phyloP scores from a whole-genome alignment of 805 yeast genomes.

The Candida maesae region DNA sequence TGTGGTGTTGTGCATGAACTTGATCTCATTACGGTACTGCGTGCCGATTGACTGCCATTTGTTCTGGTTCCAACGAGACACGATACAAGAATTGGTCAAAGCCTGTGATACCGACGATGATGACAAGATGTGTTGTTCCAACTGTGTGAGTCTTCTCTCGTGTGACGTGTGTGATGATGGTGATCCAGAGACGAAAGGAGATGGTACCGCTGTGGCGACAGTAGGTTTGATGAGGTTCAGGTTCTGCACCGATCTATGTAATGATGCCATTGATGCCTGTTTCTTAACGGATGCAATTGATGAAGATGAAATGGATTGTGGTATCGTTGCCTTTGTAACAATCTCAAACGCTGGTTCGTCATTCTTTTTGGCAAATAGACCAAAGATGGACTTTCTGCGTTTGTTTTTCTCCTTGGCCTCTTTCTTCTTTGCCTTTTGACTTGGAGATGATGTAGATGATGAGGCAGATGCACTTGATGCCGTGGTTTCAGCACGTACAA shows the following conservation, averaged over 20 bases:
- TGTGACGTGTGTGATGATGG: background rate
- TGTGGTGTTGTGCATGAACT: slow-evolving; percentile 15
- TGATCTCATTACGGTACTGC: slow-evolving; percentile 14
- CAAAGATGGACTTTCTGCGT: slow-evolving; percentile 25
- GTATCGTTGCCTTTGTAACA: slow-evolving; percentile 15
- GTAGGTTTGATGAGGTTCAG: slow-evolving; percentile 1
- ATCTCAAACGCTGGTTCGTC: slow-evolving; percentile 25
- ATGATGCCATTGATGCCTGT: slow-evolving; percentile 12
- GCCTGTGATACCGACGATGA: slow-evolving; percentile 6
- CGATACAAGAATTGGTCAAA: slow-evolving; percentile 15
- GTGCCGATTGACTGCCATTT: slow-evolving; percentile 23
- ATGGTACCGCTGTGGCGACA: slow-evolving; percentile 2
- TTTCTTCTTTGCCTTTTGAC: slow-evolving; percentile 1
- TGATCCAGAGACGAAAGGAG: slow-evolving; percentile 5
- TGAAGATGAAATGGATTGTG: background rate
- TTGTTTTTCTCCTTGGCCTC: slow-evolving; percentile 13
- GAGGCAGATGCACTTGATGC: background rate
- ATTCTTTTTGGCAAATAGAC: slow-evolving; percentile 18
- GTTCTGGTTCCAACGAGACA: slow-evolving; percentile 23
- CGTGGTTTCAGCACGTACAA: background rate
- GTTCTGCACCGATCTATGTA: slow-evolving; percentile 9
- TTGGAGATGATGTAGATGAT: background rate
- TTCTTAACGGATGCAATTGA: slow-evolving; percentile 1
- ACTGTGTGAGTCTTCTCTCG: slow-evolving; percentile 1
- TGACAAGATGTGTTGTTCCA: slow-evolving; percentile 11